These are phyloP conservation scores for Tagetes erecta DNA, from an alignment of 129 eudicot genomes.

Conservation along the genomic window DNA sequence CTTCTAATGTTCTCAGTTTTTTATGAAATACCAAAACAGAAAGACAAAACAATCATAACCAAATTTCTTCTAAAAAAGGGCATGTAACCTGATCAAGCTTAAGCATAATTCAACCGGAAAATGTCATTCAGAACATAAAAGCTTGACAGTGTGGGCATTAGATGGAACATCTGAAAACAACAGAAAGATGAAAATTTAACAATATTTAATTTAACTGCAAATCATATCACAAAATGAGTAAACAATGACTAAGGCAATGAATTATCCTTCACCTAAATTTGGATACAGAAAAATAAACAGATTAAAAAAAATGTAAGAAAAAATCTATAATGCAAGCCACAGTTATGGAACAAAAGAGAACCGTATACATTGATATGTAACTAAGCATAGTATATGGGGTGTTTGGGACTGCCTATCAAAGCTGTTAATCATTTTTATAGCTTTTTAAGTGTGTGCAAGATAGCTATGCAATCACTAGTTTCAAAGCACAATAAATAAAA, in stretches of 20 bases:
- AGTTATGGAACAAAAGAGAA: background rate
- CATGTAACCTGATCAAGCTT: slow-evolving; percentile 20
- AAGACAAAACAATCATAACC: slow-evolving; percentile 20
- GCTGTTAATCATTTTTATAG: background rate
- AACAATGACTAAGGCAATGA: too few relatives aligned
- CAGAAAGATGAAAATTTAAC: too few relatives aligned
- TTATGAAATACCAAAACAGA: slow-evolving; percentile 5
- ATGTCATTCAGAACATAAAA: too few relatives aligned
- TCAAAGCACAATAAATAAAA: background rate
- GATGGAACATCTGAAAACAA: too few relatives aligned
- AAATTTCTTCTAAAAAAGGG: slow-evolving; percentile 6
- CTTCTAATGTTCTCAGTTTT: slow-evolving; percentile 30
- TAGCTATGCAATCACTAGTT: background rate
- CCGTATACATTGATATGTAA: background rate
- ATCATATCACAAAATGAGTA: too few relatives aligned
- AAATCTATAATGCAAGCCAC: background rate
- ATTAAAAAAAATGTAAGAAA: background rate
- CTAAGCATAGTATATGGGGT: background rate
- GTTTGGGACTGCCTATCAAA: background rate
- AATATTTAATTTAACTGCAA: too few relatives aligned
- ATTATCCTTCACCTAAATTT: background rate
- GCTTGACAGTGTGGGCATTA: too few relatives aligned
- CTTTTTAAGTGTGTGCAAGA: background rate
- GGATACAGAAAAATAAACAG: background rate
- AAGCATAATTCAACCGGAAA: slow-evolving; percentile 63